These are phyloP conservation scores for barley (Hordeum vulgare) DNA, from an alignment of 176 grass and related monocot species.

Conservation along the genomic window DNA sequence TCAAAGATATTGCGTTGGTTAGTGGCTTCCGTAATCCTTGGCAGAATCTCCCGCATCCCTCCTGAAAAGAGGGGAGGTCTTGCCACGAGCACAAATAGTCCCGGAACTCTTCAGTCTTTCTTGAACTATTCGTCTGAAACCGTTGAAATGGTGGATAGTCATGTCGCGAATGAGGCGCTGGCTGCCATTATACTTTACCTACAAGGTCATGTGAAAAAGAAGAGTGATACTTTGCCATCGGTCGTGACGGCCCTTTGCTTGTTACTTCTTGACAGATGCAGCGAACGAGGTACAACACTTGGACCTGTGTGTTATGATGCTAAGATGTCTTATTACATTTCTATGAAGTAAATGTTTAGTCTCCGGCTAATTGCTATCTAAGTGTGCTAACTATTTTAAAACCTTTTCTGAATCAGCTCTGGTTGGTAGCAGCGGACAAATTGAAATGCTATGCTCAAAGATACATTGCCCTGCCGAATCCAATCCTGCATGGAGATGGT, in stretches of 20 bases:
- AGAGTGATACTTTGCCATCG: slow-evolving; percentile 44
- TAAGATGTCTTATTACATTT: background rate
- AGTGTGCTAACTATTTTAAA: too few species aligned
- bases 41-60: slow-evolving; percentile 47
- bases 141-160: slow-evolving; percentile 16
- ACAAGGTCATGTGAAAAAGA: slow-evolving; percentile 49
- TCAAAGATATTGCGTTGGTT: slow-evolving; percentile 73
- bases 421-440: slow-evolving; percentile 25
- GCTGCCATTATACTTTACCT: slow-evolving; percentile 69
- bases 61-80: slow-evolving; percentile 36
- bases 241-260: slow-evolving; percentile 54
- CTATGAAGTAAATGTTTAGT: background rate
- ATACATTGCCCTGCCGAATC: slow-evolving; percentile 59
- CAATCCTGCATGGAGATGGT: slow-evolving; percentile 94
- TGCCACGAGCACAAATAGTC: slow-evolving; percentile 23
- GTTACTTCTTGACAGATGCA: slow-evolving; percentile 45
- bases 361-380: background rate
- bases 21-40: slow-evolving; percentile 81
- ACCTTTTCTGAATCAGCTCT: slow-evolving; percentile 45
- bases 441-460: slow-evolving; percentile 52
- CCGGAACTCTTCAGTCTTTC: slow-evolving; percentile 42
- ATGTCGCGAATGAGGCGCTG: slow-evolving; percentile 42
- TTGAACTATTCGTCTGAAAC: slow-evolving; percentile 36
- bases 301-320: background rate
- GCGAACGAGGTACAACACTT: slow-evolving; percentile 32